Base-by-base conservation (phyloP, 2,329 filamentous ascomycete genomes). In the Trichoderma afroharzianum region DNA sequence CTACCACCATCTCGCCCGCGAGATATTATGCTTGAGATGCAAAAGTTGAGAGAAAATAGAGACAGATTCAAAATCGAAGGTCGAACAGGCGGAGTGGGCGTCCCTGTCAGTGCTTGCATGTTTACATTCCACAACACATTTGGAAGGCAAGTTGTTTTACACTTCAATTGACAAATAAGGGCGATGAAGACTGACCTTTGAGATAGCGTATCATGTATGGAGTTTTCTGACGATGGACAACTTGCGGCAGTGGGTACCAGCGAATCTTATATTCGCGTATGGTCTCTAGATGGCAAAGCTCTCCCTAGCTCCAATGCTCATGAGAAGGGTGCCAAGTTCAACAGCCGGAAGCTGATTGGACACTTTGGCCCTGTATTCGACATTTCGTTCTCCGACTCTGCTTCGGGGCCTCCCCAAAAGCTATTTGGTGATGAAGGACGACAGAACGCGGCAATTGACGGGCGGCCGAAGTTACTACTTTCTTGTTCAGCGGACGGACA, bases 111-210 rank as follows among this genome's bases (percentile, higher is more conserved):
- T 77, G 91, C 97, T 28, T 96, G 93, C 85, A 98, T 98, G 93
- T 98, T 97, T 80, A 99, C 96, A 0, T 97, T 98, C 78, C 96
- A 99, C 84, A 99, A 99, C 81, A 97, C 93, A 0, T 91, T 94
- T 74, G 94, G 97, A 81, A 92, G 90, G 93, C 95, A 83, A 84
- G 89, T 81, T 30, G 4, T 47, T 36, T 30, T 26, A 36, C n/a
- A 24, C 4, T 15, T 39, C 7, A 18, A 26, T 12, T 28, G 30
- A 9, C 28, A n/a, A 21, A 15, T 14, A n/a, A n/a, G 6, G 11
- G 7, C 3, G 4, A 14, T 6, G 9, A 15, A 7, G 39, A 14
- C 66, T 69, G 32, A 69, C 28, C 1, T 5, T 28, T 26, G 14
- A 43, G n/a, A 43, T 69, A 95, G 93, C 70, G 88, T 97, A 72